Evolutionary conservation across 2,329 filamentous ascomycete genomes (phyloP).

Genomic region (Neoascochyta sp.): DNA sequence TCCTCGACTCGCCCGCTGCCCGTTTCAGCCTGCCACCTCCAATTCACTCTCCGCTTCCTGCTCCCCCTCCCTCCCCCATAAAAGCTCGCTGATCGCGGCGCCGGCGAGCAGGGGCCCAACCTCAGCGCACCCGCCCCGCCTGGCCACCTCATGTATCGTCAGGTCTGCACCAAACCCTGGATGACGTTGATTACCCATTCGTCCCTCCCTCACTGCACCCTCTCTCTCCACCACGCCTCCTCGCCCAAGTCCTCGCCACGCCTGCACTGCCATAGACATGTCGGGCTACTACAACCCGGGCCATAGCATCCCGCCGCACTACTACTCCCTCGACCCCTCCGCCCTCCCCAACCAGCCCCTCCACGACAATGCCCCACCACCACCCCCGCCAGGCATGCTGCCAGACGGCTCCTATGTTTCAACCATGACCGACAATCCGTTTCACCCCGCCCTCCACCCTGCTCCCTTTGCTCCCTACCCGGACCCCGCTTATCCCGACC

Average conservation of each 20-base stretch:
- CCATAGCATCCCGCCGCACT: slow-evolving; percentile 33
- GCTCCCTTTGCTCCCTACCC: slow-evolving; percentile 31
- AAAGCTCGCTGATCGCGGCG: slow-evolving; percentile 32
- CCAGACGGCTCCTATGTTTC: slow-evolving; percentile 28
- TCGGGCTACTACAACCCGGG: slow-evolving; percentile 38
- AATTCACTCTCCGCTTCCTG: slow-evolving; percentile 1
- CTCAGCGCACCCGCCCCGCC: slow-evolving; percentile 26
- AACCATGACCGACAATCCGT: slow-evolving; percentile 29
- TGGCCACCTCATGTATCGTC: slow-evolving; percentile 9
- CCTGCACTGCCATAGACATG: no score
- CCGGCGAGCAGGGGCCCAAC: slow-evolving; percentile 35
- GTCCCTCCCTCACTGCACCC: slow-evolving; percentile 24
- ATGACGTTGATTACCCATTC: slow-evolving; percentile 39
- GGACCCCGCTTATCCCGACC: slow-evolving; percentile 33
- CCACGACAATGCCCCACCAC: slow-evolving; percentile 15
- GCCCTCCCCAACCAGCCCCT: slow-evolving; percentile 19
- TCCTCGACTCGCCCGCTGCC: slow-evolving; percentile 25
- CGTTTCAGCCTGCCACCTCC: slow-evolving; percentile 34
- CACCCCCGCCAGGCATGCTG: slow-evolving; percentile 26
- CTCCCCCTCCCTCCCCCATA: slow-evolving; percentile 23
- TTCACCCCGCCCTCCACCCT: slow-evolving; percentile 27
- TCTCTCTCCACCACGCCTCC: slow-evolving; percentile 18
- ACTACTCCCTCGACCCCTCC: slow-evolving; percentile 35
- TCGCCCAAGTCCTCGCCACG: slow-evolving; percentile 9
- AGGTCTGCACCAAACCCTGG: slow-evolving; percentile 22